Base-by-base conservation (phyloP, 257 asterid species). In the Plantago major region DNA sequence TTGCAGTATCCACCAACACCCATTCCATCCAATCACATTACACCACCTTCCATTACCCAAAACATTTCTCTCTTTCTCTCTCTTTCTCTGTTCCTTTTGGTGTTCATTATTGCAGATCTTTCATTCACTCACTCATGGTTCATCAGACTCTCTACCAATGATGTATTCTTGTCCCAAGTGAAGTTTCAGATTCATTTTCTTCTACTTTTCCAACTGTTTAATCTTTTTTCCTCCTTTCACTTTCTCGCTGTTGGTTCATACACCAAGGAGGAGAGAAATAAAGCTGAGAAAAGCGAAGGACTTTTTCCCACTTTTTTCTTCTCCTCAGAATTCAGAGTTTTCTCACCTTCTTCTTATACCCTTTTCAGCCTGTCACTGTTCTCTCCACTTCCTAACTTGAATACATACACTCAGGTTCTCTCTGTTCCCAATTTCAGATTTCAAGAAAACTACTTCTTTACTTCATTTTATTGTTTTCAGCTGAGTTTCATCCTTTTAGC, bases 21-120 rank as follows among this genome's bases (percentile, higher is more conserved):
- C 88, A 76, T 71, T 15, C 37, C 82, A 76, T 67, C 97, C 96
- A 90, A 90, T 90, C 93, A 87, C 56, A 75, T 3, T 68, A 63
- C 78, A 73, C 89, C 95, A 83, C 83, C 86, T 67, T 60, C 77
- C 57, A 2, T 3, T 14, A 19, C 7, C 56, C 22, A 18, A 28
- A 16, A 19, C 19, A 7, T 38, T 11, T 64, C 82, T 78, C 67
- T 68, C 67, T 69, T 69, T 57, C 67, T 63, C 71, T 63, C 67
- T 40, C 59, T 37, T 40, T 48, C 73, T 66, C 59, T 65, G 46
- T 52, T 62, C 17, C 6, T 44, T 30, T 30, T 12, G 16, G 22
- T 16, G 42, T 11, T 17, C 54, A 42, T 59, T 22, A 1, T 33
- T 17, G 44, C 44, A 28, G 42, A 26, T 62, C 56, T 47, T 50